Evolutionary conservation across 768 basidiomycete genomes (phyloP).

Genomic region (Naganishia kalamii): DNA sequence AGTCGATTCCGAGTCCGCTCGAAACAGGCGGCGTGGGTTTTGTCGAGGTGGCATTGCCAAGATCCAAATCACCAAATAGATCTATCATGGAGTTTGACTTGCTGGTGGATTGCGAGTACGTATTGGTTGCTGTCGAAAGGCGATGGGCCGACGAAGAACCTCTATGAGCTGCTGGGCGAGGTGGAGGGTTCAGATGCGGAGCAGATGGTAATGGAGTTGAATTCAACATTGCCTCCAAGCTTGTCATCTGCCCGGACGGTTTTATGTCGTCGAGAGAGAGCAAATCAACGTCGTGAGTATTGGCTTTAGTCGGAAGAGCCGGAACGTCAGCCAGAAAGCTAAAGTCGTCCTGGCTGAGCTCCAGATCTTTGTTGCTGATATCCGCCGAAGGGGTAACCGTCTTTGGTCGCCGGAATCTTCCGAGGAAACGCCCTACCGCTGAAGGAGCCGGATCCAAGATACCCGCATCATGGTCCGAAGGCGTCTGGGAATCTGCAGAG

Average conservation of each 20-base stretch:
- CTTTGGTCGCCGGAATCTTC: conserved; percentile 56
- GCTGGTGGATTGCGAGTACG: too few relatives aligned
- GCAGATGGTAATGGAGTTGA: conserved; percentile 31
- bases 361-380: conserved; percentile 54
- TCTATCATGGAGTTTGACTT: conserved; percentile 31
- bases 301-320: conserved; percentile 25
- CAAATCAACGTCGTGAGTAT: conserved; percentile 54
- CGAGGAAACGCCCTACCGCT: conserved; percentile 75
- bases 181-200: conserved; percentile 38
- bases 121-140: neutral
- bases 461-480: neutral
- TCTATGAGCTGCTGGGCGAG: conserved; percentile 5
- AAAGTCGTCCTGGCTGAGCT: conserved; percentile 72
- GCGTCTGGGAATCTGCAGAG: neutral
- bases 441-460: conserved; percentile 49
- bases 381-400: conserved; percentile 38
- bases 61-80: conserved; percentile 38
- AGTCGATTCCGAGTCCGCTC: neutral
- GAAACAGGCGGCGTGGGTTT: neutral
- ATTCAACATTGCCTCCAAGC: conserved; percentile 37
- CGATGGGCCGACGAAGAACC: conserved; percentile 5
- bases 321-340: conserved; percentile 58
- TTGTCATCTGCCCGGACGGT: conserved; percentile 29
- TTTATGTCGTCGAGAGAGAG: conserved; percentile 27
- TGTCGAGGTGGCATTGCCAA: conserved; percentile 7